Base-by-base conservation (phyloP, 2,329 filamentous ascomycete genomes). In the Macroventuria anomochaeta region DNA sequence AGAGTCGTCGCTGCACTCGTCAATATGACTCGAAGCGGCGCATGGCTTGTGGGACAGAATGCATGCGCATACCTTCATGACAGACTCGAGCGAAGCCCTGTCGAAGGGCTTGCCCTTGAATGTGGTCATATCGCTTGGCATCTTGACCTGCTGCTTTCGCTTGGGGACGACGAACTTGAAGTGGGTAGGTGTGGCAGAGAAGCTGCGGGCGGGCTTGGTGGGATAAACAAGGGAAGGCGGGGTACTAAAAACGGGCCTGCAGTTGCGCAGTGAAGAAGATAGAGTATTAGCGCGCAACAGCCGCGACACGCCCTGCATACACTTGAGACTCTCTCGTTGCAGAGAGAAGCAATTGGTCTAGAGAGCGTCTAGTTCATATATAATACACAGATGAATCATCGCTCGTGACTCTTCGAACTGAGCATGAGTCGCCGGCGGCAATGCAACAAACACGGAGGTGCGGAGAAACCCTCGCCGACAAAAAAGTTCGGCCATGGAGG, bases 91-190 rank as follows among this genome's bases (percentile, higher is more conserved):
- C 52, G 85, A 81, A 55, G 83, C 80, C 70, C 91, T 87, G 77
- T 97, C 92, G 68, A 99, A 88, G 77, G 90, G 87, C 81, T 96
- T 88, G 68, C 93, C 95, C 73, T 79, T 79, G 63, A 90, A 95
- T 52, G 83, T 81, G 55, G 83, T 82, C 63, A 73, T 75, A 33
- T 67, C 66, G 53, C 59, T 55, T 12, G 64, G 59, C 71, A 75
- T 73, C 47, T 15, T 58, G 56, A 59, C 63, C 40, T 61, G 55
- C 46, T 69, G 55, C 58, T 71, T 72, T 50, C 65, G 63, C 64
- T 65, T 59, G 53, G 65, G 59, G 39, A 64, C 59, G 50, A 69
- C 62, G 59, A 61, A 72, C 61, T 63, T 58, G 61, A 47, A 59
- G 57, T 62, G 66, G 49, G 57, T 53, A 47, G 68, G 64, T 47